Conservation (phyloP, 306 rosid genomes). For the Fragaria vesca region DNA sequence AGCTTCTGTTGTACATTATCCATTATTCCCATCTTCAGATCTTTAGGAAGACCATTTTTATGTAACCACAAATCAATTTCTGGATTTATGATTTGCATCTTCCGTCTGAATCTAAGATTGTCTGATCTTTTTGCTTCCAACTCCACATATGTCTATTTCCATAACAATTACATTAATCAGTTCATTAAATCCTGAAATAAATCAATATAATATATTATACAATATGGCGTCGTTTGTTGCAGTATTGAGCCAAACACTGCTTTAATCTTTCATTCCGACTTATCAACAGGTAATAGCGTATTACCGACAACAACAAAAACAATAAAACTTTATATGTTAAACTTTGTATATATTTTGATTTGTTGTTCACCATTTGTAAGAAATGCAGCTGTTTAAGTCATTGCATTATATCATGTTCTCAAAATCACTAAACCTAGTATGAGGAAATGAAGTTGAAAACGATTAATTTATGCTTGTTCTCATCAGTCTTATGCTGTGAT, state of each 20-base stretch:
- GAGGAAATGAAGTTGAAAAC: background rate
- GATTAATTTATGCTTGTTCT: background rate
- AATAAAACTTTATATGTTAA: background rate
- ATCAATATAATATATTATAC: background rate
- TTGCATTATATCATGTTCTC: background rate
- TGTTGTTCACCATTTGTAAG: background rate
- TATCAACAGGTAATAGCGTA: background rate
- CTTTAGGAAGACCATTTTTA: constrained; percentile 8
- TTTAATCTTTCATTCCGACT: background rate
- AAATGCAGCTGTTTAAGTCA: background rate
- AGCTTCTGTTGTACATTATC: background rate
- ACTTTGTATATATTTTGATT: background rate
- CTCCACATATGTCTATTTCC: constrained; percentile 4
- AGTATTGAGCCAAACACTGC: background rate
- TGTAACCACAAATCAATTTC: constrained; percentile 6
- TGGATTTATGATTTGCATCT: constrained; percentile 9
- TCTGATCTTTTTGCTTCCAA: background rate
- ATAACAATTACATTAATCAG: constrained; percentile 4
- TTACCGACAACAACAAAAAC: background rate
- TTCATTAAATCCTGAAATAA: background rate
- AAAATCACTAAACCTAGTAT: background rate
- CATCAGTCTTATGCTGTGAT: background rate
- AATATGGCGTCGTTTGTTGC: background rate
- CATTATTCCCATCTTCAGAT: constrained; percentile 4
- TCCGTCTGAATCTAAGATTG: constrained; percentile 1